phyloP scores from a whole-genome alignment of 805 yeast species.

The Teunomyces atbi region DNA sequence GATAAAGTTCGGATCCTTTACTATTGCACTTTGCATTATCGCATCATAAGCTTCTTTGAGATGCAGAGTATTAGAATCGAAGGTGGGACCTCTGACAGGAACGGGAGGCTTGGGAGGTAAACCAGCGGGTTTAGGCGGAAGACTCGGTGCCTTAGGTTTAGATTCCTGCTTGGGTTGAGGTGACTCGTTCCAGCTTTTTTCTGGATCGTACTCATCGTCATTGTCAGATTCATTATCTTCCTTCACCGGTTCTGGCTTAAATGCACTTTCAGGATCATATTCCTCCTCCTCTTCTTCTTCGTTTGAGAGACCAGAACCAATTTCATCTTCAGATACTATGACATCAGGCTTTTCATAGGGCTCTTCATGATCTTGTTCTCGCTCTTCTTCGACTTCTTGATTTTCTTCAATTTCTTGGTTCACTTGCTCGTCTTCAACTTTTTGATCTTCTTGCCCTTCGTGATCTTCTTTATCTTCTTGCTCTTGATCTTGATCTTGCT shows the following conservation, averaged over 20 bases:
- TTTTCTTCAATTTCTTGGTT: not conserved
- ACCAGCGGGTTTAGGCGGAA: slow-evolving; percentile 20
- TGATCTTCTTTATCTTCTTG: slow-evolving; percentile 7
- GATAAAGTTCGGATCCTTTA: slow-evolving; percentile 34
- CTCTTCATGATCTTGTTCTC: not conserved
- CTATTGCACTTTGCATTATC: slow-evolving; percentile 33
- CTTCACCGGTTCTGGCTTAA: slow-evolving; percentile 4
- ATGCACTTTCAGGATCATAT: slow-evolving; percentile 27
- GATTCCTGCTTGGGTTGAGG: not conserved
- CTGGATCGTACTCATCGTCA: slow-evolving; percentile 15
- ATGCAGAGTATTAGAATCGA: slow-evolving; percentile 13
- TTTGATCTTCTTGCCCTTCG: not conserved
- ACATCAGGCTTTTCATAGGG: slow-evolving; percentile 6
- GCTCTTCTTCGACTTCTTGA: slow-evolving; percentile 9
- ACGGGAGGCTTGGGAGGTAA: slow-evolving; percentile 32
- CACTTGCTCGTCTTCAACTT: not conserved
- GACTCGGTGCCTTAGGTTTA: not conserved
- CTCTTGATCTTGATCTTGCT: not conserved
- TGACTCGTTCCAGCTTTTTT: not conserved
- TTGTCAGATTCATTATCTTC: slow-evolving; percentile 5
- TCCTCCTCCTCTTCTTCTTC: slow-evolving; percentile 25
- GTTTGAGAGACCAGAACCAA: not conserved
- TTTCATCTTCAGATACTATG: not conserved
- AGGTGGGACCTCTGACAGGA: not conserved
- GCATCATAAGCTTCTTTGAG: slow-evolving; percentile 36